phyloP scores from a whole-genome alignment of 306 rosid species.

The Datisca glomerata region DNA sequence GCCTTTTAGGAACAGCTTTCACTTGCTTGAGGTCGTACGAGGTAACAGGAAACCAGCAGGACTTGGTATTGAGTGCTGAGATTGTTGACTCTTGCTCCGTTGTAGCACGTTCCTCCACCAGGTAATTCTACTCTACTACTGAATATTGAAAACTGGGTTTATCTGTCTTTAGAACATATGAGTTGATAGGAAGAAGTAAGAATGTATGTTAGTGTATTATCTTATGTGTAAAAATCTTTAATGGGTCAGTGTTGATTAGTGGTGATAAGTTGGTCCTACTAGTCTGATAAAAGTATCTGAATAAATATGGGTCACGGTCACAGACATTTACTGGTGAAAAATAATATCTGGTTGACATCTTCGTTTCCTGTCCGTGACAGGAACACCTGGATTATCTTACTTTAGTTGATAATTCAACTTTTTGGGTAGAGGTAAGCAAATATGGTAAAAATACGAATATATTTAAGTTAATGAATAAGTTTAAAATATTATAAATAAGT shows the following conservation, averaged over 20 bases:
- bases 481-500: no score
- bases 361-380: no score
- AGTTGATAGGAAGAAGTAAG: not conserved
- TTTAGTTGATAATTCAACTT: no score
- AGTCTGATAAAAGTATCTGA: no score
- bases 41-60: constrained; percentile 41
- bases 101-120: constrained; percentile 41
- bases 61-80: constrained; percentile 46
- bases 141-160: not conserved
- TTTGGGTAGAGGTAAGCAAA: no score
- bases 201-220: no score
- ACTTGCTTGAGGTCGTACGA: constrained; percentile 63
- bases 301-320: no score
- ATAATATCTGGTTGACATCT: no score
- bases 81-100: constrained; percentile 45
- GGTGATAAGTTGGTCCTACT: not conserved
- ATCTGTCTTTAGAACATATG: not conserved
- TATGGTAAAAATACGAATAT: no score
- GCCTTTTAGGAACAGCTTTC: constrained; percentile 74
- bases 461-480: no score
- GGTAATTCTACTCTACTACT: constrained; percentile 16
- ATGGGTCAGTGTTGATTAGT: not conserved
- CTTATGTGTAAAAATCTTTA: not conserved
- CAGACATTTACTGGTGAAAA: no score
- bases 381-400: no score